phyloP scores from a whole-genome alignment of 768 basidiomycete species.

The Candolleomyces efflorescens region DNA sequence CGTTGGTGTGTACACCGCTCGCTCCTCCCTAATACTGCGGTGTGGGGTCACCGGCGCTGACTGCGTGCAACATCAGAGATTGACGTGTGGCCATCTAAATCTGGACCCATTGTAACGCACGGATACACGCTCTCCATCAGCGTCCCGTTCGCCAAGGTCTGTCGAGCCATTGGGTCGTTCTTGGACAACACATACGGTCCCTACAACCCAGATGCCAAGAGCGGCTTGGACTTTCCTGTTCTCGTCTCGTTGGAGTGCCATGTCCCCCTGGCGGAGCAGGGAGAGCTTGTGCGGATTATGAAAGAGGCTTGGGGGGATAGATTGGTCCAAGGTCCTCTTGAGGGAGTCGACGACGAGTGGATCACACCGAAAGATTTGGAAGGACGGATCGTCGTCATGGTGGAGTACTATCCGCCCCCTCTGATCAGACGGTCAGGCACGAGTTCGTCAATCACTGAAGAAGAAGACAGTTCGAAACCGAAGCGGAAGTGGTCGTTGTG shows the following conservation, averaged over 20 bases:
- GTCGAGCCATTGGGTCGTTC: slow-evolving; percentile 44
- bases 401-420: slow-evolving; percentile 48
- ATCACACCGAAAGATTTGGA: slow-evolving; percentile 43
- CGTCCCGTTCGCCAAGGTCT: slow-evolving; percentile 49
- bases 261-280: slow-evolving; percentile 45
- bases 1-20: slow-evolving; percentile 30
- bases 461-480: slow-evolving; percentile 13
- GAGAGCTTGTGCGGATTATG: slow-evolving; percentile 51
- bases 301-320: slow-evolving; percentile 47
- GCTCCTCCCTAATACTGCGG: neutral
- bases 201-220: neutral
- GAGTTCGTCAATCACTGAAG: slow-evolving; percentile 8
- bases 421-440: slow-evolving; percentile 17
- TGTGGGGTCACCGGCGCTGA: neutral
- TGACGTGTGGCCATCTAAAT: slow-evolving; percentile 58
- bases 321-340: slow-evolving; percentile 39
- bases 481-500: slow-evolving; percentile 10
- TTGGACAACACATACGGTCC: slow-evolving; percentile 29
- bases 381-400: slow-evolving; percentile 59
- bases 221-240: slow-evolving; percentile 31
- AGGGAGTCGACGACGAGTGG: slow-evolving; percentile 29
- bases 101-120: slow-evolving; percentile 56
- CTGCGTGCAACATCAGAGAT: slow-evolving; percentile 40
- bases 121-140: slow-evolving; percentile 55
- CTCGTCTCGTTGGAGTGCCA: slow-evolving; percentile 63